A percentile compares a stretch with the other conserved stretches of the same genome.
Evolutionary conservation across 2,329 filamentous ascomycete genomes (phyloP).

Genomic region (Gaeumannomyces sp.): DNA sequence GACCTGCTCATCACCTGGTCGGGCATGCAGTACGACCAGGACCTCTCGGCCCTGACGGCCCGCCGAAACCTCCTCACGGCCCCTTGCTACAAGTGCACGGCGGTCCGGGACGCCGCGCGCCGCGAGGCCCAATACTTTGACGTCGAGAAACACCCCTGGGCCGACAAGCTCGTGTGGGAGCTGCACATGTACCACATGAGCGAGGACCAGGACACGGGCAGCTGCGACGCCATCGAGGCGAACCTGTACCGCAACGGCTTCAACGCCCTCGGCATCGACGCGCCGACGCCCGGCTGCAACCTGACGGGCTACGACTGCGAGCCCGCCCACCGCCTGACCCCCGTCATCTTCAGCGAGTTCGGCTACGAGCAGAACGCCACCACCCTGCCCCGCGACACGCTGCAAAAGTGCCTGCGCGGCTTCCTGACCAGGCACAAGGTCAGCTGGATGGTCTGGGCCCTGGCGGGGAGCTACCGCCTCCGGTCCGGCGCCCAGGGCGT

Average conservation of each 20-base stretch:
- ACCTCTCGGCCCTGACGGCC: slow-evolving; percentile 35
- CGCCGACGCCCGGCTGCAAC: slow-evolving; percentile 31
- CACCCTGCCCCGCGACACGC: slow-evolving; percentile 33
- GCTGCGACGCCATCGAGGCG: slow-evolving; percentile 40
- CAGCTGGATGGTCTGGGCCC: slow-evolving; percentile 43
- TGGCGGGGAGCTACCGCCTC: slow-evolving; percentile 42
- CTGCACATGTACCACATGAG: slow-evolving; percentile 36
- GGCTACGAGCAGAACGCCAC: slow-evolving; percentile 36
- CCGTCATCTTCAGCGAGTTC: slow-evolving; percentile 42
- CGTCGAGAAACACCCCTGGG: slow-evolving; percentile 37
- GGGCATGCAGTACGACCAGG: slow-evolving; percentile 42
- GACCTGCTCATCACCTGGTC: slow-evolving; percentile 42
- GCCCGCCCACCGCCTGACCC: slow-evolving; percentile 33
- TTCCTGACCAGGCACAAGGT: slow-evolving; percentile 38
- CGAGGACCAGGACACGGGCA: slow-evolving; percentile 37
- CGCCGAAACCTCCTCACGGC: slow-evolving; percentile 33
- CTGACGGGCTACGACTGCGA: slow-evolving; percentile 29
- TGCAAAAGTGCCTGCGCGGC: slow-evolving; percentile 38
- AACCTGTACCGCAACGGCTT: slow-evolving; percentile 43
- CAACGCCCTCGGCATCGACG: slow-evolving; percentile 36
- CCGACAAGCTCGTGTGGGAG: slow-evolving; percentile 41
- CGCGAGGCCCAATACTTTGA: slow-evolving; percentile 39
- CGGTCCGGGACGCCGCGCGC: slow-evolving; percentile 35
- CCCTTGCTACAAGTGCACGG: slow-evolving; percentile 34
- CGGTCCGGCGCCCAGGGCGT: slow-evolving; percentile 38